Conservation (phyloP, 106 monocot species). For the Dendrobium officinale region DNA sequence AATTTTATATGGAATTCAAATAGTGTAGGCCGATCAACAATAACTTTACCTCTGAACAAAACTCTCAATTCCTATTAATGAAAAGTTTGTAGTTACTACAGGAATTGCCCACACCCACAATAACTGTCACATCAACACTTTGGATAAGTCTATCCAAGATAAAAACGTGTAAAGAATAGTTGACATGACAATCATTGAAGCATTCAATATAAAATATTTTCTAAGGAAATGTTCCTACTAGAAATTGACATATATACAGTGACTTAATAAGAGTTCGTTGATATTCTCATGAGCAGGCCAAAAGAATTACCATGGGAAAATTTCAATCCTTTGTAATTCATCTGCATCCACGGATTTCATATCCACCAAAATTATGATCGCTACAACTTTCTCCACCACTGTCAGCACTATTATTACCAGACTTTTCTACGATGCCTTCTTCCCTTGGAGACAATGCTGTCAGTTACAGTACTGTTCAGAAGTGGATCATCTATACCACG, state of each 20-base stretch:
- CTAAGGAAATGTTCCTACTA: not conserved
- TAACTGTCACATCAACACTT: not conserved
- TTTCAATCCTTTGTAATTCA: conserved; percentile 65
- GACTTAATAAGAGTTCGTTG: not conserved
- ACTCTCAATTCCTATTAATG: no score
- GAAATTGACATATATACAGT: not conserved
- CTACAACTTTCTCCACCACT: conserved; percentile 83
- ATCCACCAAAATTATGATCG: conserved; percentile 49
- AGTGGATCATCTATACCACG: conserved; percentile 89
- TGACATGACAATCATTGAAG: not conserved
- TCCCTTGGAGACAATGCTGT: conserved; percentile 28
- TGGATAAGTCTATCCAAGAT: not conserved
- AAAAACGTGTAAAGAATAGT: not conserved
- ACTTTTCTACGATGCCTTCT: conserved; percentile 38
- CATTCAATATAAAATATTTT: not conserved
- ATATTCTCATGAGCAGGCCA: no score
- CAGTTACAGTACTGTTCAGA: conserved; percentile 50
- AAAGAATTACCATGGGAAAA: not conserved
- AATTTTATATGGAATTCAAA: not conserved
- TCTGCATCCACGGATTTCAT: conserved; percentile 51
- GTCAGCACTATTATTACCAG: conserved; percentile 62
- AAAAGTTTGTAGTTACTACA: not conserved
- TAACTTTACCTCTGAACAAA: not conserved
- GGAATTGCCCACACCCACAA: not conserved
- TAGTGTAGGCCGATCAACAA: not conserved